Evolutionary conservation across 148 eudicot species (phyloP).

Genomic region (Diospyros kaki): DNA sequence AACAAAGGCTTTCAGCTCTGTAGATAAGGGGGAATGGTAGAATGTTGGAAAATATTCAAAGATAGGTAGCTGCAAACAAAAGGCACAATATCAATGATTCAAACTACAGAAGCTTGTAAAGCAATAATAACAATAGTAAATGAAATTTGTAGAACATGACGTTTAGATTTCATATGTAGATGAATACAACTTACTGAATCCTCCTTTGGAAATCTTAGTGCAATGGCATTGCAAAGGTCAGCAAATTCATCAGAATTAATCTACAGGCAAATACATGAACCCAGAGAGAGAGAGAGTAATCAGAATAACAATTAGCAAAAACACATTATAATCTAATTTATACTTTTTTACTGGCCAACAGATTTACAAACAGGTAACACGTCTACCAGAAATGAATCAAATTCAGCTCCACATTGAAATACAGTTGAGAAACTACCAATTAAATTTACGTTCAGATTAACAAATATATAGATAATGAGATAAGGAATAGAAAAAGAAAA

Average conservation of each 20-base stretch:
- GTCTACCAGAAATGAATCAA: not conserved
- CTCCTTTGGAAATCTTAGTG: conserved; percentile 82
- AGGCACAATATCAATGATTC: conserved; percentile 19
- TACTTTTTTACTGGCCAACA: not conserved
- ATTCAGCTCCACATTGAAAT: not conserved
- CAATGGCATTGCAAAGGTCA: conserved; percentile 95
- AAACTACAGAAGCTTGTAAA: not conserved
- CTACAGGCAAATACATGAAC: conserved; percentile 30
- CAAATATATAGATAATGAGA: no score
- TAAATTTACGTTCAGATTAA: no score
- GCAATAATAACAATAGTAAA: not conserved
- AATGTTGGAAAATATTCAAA: conserved; percentile 51
- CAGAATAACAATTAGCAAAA: not conserved
- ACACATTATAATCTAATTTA: not conserved
- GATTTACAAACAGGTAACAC: not conserved
- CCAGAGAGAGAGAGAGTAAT: not conserved
- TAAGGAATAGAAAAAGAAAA: no score
- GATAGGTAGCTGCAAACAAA: conserved; percentile 52
- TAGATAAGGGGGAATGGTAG: conserved; percentile 57
- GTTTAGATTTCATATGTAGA: not conserved
- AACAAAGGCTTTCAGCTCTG: conserved; percentile 61
- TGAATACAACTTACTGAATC: conserved; percentile 47
- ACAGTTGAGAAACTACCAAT: no score
- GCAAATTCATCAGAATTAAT: conserved; percentile 79
- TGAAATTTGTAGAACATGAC: not conserved